phyloP scores from a whole-genome alignment of 2,329 filamentous ascomycete species.

The Bretziella fagacearum region DNA sequence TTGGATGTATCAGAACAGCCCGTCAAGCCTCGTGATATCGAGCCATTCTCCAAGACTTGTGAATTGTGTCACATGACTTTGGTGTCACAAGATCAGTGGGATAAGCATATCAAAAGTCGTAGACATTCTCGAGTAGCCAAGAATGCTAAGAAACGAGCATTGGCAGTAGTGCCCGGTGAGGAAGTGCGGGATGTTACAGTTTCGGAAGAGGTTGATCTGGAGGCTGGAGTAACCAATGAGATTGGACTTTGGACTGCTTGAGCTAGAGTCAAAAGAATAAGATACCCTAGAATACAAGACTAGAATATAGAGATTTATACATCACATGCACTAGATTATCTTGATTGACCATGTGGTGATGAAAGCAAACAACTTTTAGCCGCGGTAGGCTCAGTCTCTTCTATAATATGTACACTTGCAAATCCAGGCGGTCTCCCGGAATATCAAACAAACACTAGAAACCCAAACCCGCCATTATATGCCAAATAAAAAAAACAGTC shows the following conservation, averaged over 20 bases:
- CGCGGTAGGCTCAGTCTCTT: neutral
- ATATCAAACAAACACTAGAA: neutral
- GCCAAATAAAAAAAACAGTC: neutral
- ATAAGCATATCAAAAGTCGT: conserved; percentile 24
- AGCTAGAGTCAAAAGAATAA: neutral
- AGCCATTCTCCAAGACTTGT: conserved; percentile 44
- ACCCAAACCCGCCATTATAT: neutral
- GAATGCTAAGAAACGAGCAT: conserved; percentile 23
- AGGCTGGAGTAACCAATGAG: neutral
- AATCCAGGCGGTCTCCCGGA: no score
- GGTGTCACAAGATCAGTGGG: conserved; percentile 35
- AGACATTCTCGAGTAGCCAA: conserved; percentile 22
- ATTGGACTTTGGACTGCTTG: neutral
- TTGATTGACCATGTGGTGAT: no score
- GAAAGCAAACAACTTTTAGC: neutral
- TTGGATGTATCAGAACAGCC: conserved; percentile 26
- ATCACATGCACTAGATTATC: neutral
- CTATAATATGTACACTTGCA: conserved; percentile 3
- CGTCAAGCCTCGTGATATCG: conserved; percentile 33
- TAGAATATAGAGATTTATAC: neutral
- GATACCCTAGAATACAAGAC: neutral
- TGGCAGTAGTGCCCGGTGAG: conserved; percentile 20
- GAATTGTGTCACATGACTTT: conserved; percentile 52
- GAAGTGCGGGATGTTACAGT: neutral
- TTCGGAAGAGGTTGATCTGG: neutral